Evolutionary conservation across 257 asterid genomes (phyloP).

Genomic region (Solanum pimpinellifolium): DNA sequence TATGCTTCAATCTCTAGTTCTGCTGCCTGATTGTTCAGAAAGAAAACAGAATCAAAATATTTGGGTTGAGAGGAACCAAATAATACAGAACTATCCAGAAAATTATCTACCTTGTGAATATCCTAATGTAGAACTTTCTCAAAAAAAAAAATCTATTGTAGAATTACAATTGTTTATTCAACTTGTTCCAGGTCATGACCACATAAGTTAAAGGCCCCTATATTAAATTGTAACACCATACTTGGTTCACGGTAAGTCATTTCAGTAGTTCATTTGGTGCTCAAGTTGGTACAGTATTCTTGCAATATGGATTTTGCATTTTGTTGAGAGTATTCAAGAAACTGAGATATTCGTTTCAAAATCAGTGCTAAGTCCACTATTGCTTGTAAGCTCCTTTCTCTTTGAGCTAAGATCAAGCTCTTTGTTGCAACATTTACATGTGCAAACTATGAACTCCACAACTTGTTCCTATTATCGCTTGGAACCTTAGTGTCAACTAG

Average conservation of each 20-base stretch:
- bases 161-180: not conserved
- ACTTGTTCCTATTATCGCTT: not conserved
- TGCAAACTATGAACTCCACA: not conserved
- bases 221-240: not conserved
- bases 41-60: not conserved
- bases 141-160: not conserved
- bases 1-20: slow-evolving; percentile 98
- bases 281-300: not conserved
- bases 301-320: not conserved
- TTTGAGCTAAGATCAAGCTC: not conserved
- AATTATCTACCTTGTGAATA: not conserved
- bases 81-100: not conserved
- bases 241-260: not conserved
- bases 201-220: too few species aligned
- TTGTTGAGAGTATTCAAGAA: not conserved
- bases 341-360: not conserved
- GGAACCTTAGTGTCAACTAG: not conserved
- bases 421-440: not conserved
- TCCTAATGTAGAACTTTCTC: not conserved
- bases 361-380: not conserved
- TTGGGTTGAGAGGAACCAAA: not conserved
- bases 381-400: not conserved
- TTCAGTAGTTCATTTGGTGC: not conserved
- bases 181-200: not conserved
- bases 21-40: slow-evolving; percentile 56